Percentiles rank a stretch among this genome's conserved stretches.
phyloP scores from a whole-genome alignment of 768 basidiomycete genomes.

The Russula abietina region DNA sequence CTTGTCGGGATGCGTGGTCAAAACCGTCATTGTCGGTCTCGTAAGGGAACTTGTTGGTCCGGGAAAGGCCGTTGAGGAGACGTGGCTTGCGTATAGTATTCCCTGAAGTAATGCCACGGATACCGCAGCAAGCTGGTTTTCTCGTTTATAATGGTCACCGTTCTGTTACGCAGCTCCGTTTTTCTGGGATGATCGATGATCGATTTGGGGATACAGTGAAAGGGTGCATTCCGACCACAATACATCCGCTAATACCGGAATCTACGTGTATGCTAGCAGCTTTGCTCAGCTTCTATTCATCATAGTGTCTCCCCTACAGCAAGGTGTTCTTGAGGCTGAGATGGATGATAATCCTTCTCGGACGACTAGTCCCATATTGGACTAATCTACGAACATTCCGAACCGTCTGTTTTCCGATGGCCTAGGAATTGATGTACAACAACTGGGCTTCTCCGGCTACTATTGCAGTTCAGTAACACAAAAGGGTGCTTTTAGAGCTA shows the following conservation, averaged over 20 bases:
- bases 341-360: background rate
- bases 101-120: conserved; percentile 35
- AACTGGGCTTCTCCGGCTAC: background rate
- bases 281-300: background rate
- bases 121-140: background rate
- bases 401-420: background rate
- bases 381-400: background rate
- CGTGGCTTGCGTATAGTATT: conserved; percentile 80
- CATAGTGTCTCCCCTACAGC: background rate
- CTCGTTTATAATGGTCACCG: background rate
- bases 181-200: background rate
- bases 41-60: conserved; percentile 65
- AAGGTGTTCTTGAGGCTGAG: background rate
- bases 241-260: background rate
- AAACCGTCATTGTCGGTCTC: conserved; percentile 56
- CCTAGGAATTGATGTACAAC: background rate
- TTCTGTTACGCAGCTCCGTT: background rate
- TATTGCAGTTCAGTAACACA: too few species aligned
- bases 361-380: background rate
- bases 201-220: background rate
- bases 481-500: background rate
- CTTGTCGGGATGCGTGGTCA: conserved; percentile 63
- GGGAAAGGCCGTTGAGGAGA: conserved; percentile 50
- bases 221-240: background rate
- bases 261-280: background rate